Conservation (phyloP, 75 land plant genomes). For the Cupressus sempervirens region DNA sequence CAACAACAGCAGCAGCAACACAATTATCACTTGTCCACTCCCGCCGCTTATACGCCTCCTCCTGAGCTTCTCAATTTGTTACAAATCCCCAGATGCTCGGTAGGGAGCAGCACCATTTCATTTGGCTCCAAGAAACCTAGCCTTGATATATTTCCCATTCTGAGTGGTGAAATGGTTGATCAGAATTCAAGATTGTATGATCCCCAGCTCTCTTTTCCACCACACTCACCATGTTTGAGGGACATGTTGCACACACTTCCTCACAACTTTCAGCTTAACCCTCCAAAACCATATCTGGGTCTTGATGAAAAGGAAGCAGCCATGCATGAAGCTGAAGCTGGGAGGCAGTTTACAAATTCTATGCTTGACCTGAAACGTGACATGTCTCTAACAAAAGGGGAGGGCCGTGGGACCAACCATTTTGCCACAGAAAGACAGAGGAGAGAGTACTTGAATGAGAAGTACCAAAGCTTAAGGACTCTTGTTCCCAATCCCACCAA, state of each 20-base stretch:
- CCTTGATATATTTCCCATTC: neutral
- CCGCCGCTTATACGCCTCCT: slow-evolving; percentile 9
- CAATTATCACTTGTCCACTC: neutral
- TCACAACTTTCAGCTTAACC: slow-evolving; percentile 11
- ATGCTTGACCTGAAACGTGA: slow-evolving; percentile 36
- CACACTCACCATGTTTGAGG: slow-evolving; percentile 17
- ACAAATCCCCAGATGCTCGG: slow-evolving; percentile 33
- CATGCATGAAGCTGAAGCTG: slow-evolving; percentile 8
- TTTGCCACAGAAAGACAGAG: slow-evolving; percentile 61
- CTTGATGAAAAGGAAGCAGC: slow-evolving; percentile 16
- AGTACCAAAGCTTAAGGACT: slow-evolving; percentile 45
- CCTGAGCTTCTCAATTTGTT: slow-evolving; percentile 43
- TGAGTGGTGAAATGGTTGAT: slow-evolving; percentile 1
- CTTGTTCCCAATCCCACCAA: slow-evolving; percentile 61
- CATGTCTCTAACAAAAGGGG: slow-evolving; percentile 18
- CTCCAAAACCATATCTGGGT: slow-evolving; percentile 7
- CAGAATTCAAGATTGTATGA: neutral
- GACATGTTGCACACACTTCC: slow-evolving; percentile 15
- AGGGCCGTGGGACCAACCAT: slow-evolving; percentile 36
- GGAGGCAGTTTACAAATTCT: slow-evolving; percentile 20
- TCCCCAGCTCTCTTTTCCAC: slow-evolving; percentile 11
- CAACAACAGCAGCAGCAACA: slow-evolving; percentile 4
- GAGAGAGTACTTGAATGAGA: slow-evolving; percentile 51
- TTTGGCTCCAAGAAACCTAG: neutral
- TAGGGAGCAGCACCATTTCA: slow-evolving; percentile 3